These are phyloP conservation scores for Toxicodendron radicans DNA, from an alignment of 345 rosid genomes.

Conservation along the genomic window DNA sequence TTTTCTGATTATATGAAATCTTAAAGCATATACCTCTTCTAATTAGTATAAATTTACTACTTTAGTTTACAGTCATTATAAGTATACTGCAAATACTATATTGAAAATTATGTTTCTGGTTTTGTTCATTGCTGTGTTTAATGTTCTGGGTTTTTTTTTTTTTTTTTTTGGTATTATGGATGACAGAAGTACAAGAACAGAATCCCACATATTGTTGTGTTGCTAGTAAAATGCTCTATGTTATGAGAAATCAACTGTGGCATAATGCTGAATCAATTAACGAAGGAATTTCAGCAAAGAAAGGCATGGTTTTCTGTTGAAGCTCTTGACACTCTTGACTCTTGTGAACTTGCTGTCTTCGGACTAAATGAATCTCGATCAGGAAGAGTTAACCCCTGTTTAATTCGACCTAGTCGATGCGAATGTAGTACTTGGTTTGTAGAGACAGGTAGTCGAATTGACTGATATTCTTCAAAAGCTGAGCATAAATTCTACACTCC, in stretches of 20 bases:
- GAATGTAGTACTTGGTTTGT: constrained; percentile 66
- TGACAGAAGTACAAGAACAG: neutral
- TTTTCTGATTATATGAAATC: no score
- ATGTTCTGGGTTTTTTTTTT: no score
- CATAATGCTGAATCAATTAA: constrained; percentile 13
- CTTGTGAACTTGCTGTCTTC: constrained; percentile 26
- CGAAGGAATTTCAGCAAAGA: constrained; percentile 43
- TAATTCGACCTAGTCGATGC: constrained; percentile 52
- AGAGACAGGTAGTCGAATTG: constrained; percentile 53
- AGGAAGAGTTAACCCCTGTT: constrained; percentile 56
- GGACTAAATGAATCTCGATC: constrained; percentile 37
- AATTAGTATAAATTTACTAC: no score
- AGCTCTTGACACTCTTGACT: constrained; percentile 46
- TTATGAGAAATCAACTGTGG: constrained; percentile 7
- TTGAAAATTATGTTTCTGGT: no score
- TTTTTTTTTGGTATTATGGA: no score
- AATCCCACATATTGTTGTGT: neutral
- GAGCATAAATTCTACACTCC: constrained; percentile 41
- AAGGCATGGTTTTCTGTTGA: constrained; percentile 62
- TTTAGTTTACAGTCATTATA: no score
- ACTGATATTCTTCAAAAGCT: constrained; percentile 73
- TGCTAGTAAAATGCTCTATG: neutral
- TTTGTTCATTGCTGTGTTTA: no score
- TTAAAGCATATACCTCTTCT: no score
- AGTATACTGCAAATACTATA: no score